phyloP scores from a whole-genome alignment of 441 rosid genomes.

The Bocquillonia castaneifolia region DNA sequence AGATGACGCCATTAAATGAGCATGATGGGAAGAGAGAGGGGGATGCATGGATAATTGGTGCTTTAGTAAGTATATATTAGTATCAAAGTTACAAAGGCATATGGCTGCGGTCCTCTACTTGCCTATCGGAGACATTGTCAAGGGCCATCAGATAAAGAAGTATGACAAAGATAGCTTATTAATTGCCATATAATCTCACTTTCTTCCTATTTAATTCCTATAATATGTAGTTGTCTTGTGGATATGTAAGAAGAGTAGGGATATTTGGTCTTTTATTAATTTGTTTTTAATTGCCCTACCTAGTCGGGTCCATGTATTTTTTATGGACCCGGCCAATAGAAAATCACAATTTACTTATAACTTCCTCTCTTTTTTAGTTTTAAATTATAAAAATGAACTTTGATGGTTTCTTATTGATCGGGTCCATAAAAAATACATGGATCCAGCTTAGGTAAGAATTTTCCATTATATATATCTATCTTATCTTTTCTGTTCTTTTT shows the following conservation, averaged over 20 bases:
- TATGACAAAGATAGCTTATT: constrained; percentile 20
- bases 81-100: background rate
- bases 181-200: background rate
- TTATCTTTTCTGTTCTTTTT: no score
- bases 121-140: constrained; percentile 1
- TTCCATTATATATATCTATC: no score
- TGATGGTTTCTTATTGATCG: no score
- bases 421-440: no score
- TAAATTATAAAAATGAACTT: no score
- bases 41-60: constrained; percentile 4
- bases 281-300: no score
- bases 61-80: background rate
- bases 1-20: constrained; percentile 1
- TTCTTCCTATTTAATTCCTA: background rate
- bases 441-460: no score
- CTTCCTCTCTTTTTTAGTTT: no score
- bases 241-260: background rate
- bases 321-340: no score
- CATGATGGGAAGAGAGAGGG: background rate
- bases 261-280: background rate
- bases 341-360: no score
- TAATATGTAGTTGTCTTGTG: background rate
- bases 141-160: constrained; percentile 21
- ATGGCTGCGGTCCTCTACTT: constrained; percentile 21
- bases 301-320: no score